A percentile compares a stretch with the other conserved stretches of the same genome.
These are phyloP conservation scores for Trifolium repens DNA, from an alignment of 306 rosid species.

Conservation along the genomic window DNA sequence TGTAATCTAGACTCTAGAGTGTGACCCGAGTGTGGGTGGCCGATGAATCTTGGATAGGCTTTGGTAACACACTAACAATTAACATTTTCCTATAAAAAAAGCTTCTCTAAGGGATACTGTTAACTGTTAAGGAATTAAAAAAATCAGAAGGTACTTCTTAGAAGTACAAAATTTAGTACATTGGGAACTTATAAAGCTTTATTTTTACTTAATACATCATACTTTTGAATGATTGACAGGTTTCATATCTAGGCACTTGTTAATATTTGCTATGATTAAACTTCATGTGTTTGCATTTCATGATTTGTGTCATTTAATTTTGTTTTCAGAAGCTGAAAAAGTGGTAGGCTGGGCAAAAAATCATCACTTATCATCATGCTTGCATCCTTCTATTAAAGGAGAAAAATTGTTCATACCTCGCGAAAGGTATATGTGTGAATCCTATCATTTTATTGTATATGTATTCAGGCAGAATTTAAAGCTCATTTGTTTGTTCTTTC, in stretches of 20 bases:
- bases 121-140: background rate
- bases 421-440: slow-evolving; percentile 67
- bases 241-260: background rate
- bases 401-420: slow-evolving; percentile 76
- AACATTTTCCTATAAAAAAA: background rate
- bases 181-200: background rate
- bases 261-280: background rate
- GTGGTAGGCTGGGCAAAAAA: slow-evolving; percentile 96
- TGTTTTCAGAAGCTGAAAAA: slow-evolving; percentile 87
- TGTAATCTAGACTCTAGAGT: too few species aligned
- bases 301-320: slow-evolving; percentile 16
- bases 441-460: slow-evolving; percentile 23
- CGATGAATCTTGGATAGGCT: too few species aligned
- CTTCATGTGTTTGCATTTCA: slow-evolving; percentile 9
- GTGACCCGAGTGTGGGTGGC: too few species aligned
- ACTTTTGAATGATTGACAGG: slow-evolving; percentile 8
- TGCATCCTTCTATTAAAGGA: slow-evolving; percentile 74
- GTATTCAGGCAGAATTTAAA: slow-evolving; percentile 3
- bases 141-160: slow-evolving; percentile 9
- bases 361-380: slow-evolving; percentile 78
- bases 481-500: slow-evolving; percentile 39
- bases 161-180: slow-evolving; percentile 2
- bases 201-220: background rate
- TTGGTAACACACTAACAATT: background rate
- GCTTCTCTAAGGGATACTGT: slow-evolving; percentile 2